A percentile compares a stretch with the other conserved stretches of the same genome.
These are phyloP conservation scores for Diaporthe caulivora DNA, from an alignment of 2,329 filamentous ascomycete genomes.

Conservation along the genomic window DNA sequence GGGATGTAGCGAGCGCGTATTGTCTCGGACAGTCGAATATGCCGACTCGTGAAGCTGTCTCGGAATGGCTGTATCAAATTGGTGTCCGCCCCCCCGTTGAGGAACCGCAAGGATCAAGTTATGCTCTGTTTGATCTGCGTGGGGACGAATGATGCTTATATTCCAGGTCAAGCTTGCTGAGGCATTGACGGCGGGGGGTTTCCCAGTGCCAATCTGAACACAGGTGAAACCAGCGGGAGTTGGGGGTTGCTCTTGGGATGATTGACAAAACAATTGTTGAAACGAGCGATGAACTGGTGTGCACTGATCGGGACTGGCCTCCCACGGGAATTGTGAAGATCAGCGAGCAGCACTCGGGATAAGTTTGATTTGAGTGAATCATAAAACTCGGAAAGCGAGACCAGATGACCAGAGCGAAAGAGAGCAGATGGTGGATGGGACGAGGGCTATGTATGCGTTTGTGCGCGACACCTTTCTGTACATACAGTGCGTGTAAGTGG, in stretches of 20 bases:
- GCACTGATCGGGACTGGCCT: slow-evolving; percentile 8
- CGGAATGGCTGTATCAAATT: slow-evolving; percentile 27
- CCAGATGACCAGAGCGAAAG: neutral
- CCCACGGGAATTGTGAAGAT: neutral
- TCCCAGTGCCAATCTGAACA: slow-evolving; percentile 5
- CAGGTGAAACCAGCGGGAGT: slow-evolving; percentile 27
- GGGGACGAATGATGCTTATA: slow-evolving; percentile 27
- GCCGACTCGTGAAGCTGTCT: slow-evolving; percentile 31
- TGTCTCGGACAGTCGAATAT: slow-evolving; percentile 28
- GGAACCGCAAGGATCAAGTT: slow-evolving; percentile 4
- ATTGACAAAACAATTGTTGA: slow-evolving; percentile 32
- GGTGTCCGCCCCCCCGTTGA: slow-evolving; percentile 5
- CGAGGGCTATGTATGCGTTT: slow-evolving; percentile 1
- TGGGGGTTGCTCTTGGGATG: slow-evolving; percentile 25
- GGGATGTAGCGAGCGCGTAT: slow-evolving; percentile 28
- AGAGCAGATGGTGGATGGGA: slow-evolving; percentile 4
- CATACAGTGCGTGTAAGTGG: neutral
- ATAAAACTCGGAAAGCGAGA: slow-evolving; percentile 11
- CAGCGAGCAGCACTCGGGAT: slow-evolving; percentile 5
- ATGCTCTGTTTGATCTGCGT: slow-evolving; percentile 27
- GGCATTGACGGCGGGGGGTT: slow-evolving; percentile 1
- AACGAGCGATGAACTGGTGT: slow-evolving; percentile 28
- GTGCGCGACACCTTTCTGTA: neutral
- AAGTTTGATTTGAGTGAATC: slow-evolving; percentile 22
- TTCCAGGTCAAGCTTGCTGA: slow-evolving; percentile 8